Percentiles rank a stretch among this genome's conserved stretches.
Conservation (phyloP, 2,329 filamentous ascomycete genomes). For the Metarhizium rileyi region DNA sequence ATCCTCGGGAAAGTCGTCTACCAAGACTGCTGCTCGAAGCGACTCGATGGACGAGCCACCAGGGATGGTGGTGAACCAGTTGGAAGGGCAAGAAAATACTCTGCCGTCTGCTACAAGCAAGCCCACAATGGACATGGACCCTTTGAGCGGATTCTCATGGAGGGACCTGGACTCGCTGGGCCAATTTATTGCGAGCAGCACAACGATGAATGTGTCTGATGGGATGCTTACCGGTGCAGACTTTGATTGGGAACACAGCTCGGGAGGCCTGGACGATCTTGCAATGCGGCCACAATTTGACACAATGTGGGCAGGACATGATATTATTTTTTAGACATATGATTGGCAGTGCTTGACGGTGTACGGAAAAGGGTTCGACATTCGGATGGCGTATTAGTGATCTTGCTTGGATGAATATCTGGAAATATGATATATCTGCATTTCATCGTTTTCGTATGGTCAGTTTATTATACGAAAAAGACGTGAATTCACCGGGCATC, state of each 20-base stretch:
- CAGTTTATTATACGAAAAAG: no score
- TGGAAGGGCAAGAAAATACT: slow-evolving; percentile 11
- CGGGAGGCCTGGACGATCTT: slow-evolving; percentile 11
- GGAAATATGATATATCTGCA: no score
- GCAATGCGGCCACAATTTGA: slow-evolving; percentile 12
- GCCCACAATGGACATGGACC: slow-evolving; percentile 28
- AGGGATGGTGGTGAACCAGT: slow-evolving; percentile 10
- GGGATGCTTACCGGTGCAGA: slow-evolving; percentile 17
- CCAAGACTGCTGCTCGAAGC: slow-evolving; percentile 2
- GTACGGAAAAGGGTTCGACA: not conserved
- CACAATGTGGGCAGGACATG: slow-evolving; percentile 12
- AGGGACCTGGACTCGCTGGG: slow-evolving; percentile 49
- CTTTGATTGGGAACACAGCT: slow-evolving; percentile 17
- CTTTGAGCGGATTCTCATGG: slow-evolving; percentile 50
- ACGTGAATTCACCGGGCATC: no score
- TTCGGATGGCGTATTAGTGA: not conserved
- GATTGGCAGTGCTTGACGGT: not conserved
- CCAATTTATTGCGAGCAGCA: slow-evolving; percentile 33
- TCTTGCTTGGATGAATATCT: no score
- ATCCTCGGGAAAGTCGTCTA: slow-evolving; percentile 11
- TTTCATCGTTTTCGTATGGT: no score
- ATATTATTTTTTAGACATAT: slow-evolving; percentile 12
- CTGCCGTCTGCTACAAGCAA: not conserved
- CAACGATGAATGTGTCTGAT: slow-evolving; percentile 13
- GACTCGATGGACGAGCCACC: slow-evolving; percentile 14